Evolutionary conservation across 768 basidiomycete species (phyloP).

Genomic region (Chlorophyllum brunneum): DNA sequence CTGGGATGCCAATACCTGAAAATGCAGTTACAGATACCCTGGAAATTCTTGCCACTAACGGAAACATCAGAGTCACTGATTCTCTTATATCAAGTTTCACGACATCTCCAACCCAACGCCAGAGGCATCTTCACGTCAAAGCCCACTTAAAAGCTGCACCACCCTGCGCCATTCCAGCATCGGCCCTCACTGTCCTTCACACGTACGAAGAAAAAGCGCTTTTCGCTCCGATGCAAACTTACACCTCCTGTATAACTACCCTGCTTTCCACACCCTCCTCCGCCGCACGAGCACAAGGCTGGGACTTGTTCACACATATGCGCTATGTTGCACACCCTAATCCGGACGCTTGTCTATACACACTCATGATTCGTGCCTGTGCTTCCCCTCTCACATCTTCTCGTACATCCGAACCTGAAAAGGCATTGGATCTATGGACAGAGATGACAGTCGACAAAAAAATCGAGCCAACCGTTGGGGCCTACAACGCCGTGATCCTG

Average conservation of each 20-base stretch:
- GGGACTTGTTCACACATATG: slow-evolving; percentile 96
- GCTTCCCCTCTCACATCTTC: slow-evolving; percentile 45
- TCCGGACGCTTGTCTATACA: slow-evolving; percentile 71
- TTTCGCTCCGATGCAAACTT: slow-evolving; percentile 70
- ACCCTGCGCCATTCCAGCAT: slow-evolving; percentile 48
- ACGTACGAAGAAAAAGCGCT: slow-evolving; percentile 60
- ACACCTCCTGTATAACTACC: slow-evolving; percentile 61
- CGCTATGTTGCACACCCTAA: slow-evolving; percentile 88
- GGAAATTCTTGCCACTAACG: slow-evolving; percentile 41
- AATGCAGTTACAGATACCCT: slow-evolving; percentile 45
- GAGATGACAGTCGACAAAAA: slow-evolving; percentile 82
- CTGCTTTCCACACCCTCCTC: slow-evolving; percentile 50
- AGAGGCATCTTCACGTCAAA: slow-evolving; percentile 72
- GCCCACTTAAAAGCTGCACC: slow-evolving; percentile 33
- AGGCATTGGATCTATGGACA: slow-evolving; percentile 87
- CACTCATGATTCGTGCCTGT: slow-evolving; percentile 86
- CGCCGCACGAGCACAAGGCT: slow-evolving; percentile 70
- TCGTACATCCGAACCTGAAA: slow-evolving; percentile 73
- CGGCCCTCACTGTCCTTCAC: slow-evolving; percentile 68
- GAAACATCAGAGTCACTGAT: slow-evolving; percentile 45
- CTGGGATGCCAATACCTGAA: slow-evolving; percentile 37
- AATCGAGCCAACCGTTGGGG: slow-evolving; percentile 56
- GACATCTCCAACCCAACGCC: slow-evolving; percentile 35
- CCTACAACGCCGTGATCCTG: slow-evolving; percentile 82
- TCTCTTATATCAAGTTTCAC: slow-evolving; percentile 18